Base-by-base conservation (phyloP, 2,329 filamentous ascomycete species). In the Cordyceps tenuipes region DNA sequence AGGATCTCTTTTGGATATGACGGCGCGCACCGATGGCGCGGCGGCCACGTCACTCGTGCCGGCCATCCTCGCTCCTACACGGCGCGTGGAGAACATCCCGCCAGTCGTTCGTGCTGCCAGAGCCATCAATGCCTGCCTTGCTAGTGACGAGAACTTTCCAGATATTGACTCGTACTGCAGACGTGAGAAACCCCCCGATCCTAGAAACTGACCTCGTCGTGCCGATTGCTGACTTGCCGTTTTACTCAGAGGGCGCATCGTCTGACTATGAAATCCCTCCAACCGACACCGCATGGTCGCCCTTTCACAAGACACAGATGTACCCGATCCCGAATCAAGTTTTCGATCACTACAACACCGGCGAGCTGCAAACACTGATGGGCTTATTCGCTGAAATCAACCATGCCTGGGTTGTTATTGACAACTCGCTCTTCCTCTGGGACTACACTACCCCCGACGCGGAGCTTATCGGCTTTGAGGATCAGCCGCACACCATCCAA, bases 381-480 rank as follows among this genome's bases (percentile, higher is more conserved):
- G 95, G 95, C 10, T 79, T 99, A 39, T 97, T 99, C 73, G 90
- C 94, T 19, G 90, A 95, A 73, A 82, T 99, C 68, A 92, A 93
- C 68, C 91, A 97, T 73, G 94, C 93, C 34, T 99, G 92, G 89
- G 89, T 96, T 59, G 85, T 90, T 26, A 94, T 99, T 70, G 94
- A 99, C 76, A 97, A 96, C 75, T 90, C 90, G 63, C 80, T 99
- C 49, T 99, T 97, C 71, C 80, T 99, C 17, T 99, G 95, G 95
- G 93, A 99, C 74, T 99, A 97, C 72, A 96, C 91, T 7, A 84
- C 91, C 70, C 86, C 90, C n/a, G 90, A 93, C 66, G 91, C 93
- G 5, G 90, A 96, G 70, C 80, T 97, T 47, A 88, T 96, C 65
- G 93, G 93, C 19, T 97, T 90, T 68, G 93, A 97, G 71, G 91